These are phyloP conservation scores for Pleurotus cornucopiae DNA, from an alignment of 768 basidiomycete species.

Conservation along the genomic window DNA sequence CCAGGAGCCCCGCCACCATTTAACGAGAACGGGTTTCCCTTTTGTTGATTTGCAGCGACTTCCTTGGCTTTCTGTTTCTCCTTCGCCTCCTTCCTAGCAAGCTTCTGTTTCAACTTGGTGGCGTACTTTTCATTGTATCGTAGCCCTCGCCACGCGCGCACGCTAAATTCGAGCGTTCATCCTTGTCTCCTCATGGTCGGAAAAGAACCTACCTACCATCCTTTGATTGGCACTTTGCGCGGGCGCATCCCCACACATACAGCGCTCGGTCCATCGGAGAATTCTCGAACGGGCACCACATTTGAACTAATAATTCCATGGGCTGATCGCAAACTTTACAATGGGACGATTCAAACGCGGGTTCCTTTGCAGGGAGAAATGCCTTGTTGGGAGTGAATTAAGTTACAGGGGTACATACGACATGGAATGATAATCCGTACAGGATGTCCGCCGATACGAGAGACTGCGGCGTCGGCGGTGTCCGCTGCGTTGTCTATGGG, in stretches of 20 bases:
- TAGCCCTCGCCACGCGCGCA: conserved; percentile 79
- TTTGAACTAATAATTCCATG: conserved; percentile 81
- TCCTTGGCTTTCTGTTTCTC: conserved; percentile 32
- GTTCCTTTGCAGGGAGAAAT: conserved; percentile 62
- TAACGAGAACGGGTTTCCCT: conserved; percentile 70
- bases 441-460: conserved; percentile 87
- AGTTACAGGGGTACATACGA: conserved; percentile 36
- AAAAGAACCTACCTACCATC: conserved; percentile 62
- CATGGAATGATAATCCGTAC: conserved; percentile 59
- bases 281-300: conserved; percentile 88
- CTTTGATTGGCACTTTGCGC: conserved; percentile 66
- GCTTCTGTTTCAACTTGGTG: conserved; percentile 59
- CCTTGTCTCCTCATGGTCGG: not conserved
- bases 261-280: conserved; percentile 82
- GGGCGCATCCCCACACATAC: conserved; percentile 82
- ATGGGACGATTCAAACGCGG: conserved; percentile 54
- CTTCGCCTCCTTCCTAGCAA: conserved; percentile 32
- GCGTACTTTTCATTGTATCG: conserved; percentile 75
- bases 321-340: conserved; percentile 70
- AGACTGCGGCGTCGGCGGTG: conserved; percentile 73
- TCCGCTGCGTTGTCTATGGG: conserved; percentile 52
- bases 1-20: conserved; percentile 23
- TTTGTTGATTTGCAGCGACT: conserved; percentile 28
- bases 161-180: conserved; percentile 34
- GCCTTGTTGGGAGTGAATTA: conserved; percentile 48